Evolutionary conservation across 306 rosid genomes (phyloP), one percentile per base, ranked within the genome.

Genomic region (Luffa aegyptiaca): DNA sequence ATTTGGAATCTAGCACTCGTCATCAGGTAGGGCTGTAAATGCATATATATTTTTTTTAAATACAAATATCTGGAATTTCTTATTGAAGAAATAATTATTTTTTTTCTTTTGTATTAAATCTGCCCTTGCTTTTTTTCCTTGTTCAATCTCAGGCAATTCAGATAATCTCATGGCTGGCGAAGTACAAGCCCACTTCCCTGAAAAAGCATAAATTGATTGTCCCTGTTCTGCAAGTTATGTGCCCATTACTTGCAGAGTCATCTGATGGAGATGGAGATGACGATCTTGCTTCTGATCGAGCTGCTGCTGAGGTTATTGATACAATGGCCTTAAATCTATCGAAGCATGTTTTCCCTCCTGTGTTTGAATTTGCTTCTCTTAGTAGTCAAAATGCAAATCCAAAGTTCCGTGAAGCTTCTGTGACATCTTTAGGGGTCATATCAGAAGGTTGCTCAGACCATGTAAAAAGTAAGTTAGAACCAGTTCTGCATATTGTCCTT

Each of bases 241-340:
- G 99, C 84, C 98, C 97, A 73, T 86, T 96, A 84, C 97, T 96
- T 86, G 93, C 97, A 13, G 98, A 93, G 86, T 93, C 98, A 66
- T 86, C 91, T 61, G 76, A 91, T 76, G 92, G 84, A 85, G 91
- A 83, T 79, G 93, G 89, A n/a, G 96, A 91, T 58, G 97, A 96
- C 74, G 99, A 96, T 84, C 97, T 96, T 82, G 98, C 99, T 70
- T 93, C 99, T 14, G 98, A 96, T 86, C 87, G 99, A 78, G 98
- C 94, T 76, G 97, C 99, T 57, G 99, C 98, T 13, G 99, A 96
- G 88, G 99, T 96, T 69, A 90, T 96, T 44, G 99, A 96, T 84
- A 93, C 98, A 65, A 91, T 93, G 96, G 99, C 99, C 86, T 81
- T 93, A 82, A 96, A 89, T 82, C 80, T 96, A 44, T 85, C 99